Evolutionary conservation across 2,329 filamentous ascomycete genomes (phyloP).

Genomic region (Podosphaera fusca): DNA sequence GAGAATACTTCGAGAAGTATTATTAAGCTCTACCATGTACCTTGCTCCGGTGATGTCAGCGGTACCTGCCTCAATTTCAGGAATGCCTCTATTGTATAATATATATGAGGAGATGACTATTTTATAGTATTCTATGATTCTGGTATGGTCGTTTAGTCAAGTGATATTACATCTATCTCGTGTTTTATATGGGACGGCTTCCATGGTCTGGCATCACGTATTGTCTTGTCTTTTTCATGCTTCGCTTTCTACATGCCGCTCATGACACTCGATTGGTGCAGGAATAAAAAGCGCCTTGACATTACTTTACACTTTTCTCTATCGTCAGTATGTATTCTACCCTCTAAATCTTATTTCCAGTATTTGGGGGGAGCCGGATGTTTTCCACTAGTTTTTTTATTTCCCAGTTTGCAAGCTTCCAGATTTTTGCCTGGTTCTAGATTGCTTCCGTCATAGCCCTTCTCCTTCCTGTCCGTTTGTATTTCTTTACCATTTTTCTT

Average conservation of each 20-base stretch:
- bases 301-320: neutral
- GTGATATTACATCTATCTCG: too few species aligned
- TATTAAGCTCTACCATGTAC: neutral
- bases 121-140: too few species aligned
- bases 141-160: too few species aligned
- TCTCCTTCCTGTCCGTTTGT: neutral
- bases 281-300: neutral
- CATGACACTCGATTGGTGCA: too few species aligned
- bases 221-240: too few species aligned
- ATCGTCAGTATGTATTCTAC: neutral
- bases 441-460: neutral
- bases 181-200: too few species aligned
- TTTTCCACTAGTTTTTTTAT: neutral
- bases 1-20: neutral
- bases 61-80: neutral
- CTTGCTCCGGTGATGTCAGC: neutral
- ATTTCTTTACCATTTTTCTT: neutral
- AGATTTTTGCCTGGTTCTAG: neutral
- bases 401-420: neutral
- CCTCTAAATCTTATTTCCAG: neutral
- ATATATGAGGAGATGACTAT: too few species aligned
- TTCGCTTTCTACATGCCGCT: too few species aligned
- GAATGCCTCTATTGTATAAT: too few species aligned
- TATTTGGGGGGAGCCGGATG: neutral
- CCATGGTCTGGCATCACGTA: too few species aligned